Base-by-base conservation (phyloP, 495 filamentous ascomycete species). In the Cercophora samala region DNA sequence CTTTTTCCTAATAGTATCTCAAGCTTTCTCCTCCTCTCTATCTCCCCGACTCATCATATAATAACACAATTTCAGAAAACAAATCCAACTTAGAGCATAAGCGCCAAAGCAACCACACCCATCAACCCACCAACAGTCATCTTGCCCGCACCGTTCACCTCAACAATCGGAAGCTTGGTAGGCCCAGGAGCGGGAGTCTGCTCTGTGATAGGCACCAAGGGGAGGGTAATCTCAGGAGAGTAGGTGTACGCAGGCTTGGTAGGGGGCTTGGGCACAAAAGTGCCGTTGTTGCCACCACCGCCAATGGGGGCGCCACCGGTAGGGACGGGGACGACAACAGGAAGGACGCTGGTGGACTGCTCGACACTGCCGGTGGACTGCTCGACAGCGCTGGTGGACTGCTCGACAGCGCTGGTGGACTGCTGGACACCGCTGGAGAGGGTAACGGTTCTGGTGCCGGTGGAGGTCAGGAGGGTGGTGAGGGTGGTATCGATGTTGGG, bases 261-360 rank as follows among this genome's bases (percentile, higher is more conserved):
- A 22, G 53, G 53, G n/a, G n/a, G 53, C n/a, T 19, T 9, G 22
- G 53, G 22, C 5, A 23, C n/a, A 23, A 56, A 56, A 56, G 53
- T 56, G n/a, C 53, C 53, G 53, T 56, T 56, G 19, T 19, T 21
- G 15, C 22, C n/a, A 13, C 17, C 17, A 21, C 53, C n/a, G n/a
- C n/a, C n/a, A 13, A 19, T 56, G 53, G 53, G 53, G n/a, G 6
- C 22, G 13, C n/a, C 22, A 2, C 53, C 53, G 53, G n/a, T 56
- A 18, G 53, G 53, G 22, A 56, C 53, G 4, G 67, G 63, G 4
- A 58, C 59, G 11, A 65, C 19, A 59, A 68, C 63, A 1, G 67
- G 63, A 46, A 63, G 67, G 18, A 68, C 63, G 51, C 18, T 37
- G 21, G 46, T 15, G 6, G 8, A 18, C 18, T 22, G 13, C 26